phyloP scores from a whole-genome alignment of 1,284 basidiomycete species.

The Porogramme epimiltina region DNA sequence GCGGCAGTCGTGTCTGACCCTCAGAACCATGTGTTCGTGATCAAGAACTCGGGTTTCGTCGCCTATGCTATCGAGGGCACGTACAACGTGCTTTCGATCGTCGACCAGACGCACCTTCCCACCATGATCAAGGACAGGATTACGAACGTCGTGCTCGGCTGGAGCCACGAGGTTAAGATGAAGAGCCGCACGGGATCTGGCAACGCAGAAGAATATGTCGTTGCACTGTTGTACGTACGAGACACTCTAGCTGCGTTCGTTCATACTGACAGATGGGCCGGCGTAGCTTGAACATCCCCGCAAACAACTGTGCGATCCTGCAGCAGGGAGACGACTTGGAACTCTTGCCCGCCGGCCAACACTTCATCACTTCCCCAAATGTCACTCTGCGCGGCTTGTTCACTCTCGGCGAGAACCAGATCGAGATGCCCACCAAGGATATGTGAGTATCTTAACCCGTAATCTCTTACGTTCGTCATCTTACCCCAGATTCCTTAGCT shows the following conservation, averaged over 20 bases:
- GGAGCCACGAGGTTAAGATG: slow-evolving; percentile 77
- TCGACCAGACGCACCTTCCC: slow-evolving; percentile 78
- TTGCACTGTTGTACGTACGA: slow-evolving; percentile 67
- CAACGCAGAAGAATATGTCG: slow-evolving; percentile 63
- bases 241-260: background rate
- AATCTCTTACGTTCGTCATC: slow-evolving; percentile 2
- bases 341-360: slow-evolving; percentile 75
- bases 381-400: slow-evolving; percentile 77
- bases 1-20: slow-evolving; percentile 80
- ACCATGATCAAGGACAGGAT: slow-evolving; percentile 60
- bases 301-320: slow-evolving; percentile 81
- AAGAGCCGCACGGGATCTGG: slow-evolving; percentile 49
- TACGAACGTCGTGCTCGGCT: slow-evolving; percentile 62
- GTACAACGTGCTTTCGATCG: slow-evolving; percentile 74
- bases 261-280: background rate
- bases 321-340: slow-evolving; percentile 80
- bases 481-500: slow-evolving; percentile 41
- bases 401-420: slow-evolving; percentile 78
- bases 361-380: slow-evolving; percentile 79
- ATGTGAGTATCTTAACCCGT: slow-evolving; percentile 48
- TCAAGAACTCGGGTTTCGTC: slow-evolving; percentile 77
- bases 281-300: slow-evolving; percentile 73
- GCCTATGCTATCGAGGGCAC: slow-evolving; percentile 74
- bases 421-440: slow-evolving; percentile 84
- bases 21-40: slow-evolving; percentile 79